phyloP scores from a whole-genome alignment of 2,329 filamentous ascomycete species.

The Tetracladium maxilliforme region DNA sequence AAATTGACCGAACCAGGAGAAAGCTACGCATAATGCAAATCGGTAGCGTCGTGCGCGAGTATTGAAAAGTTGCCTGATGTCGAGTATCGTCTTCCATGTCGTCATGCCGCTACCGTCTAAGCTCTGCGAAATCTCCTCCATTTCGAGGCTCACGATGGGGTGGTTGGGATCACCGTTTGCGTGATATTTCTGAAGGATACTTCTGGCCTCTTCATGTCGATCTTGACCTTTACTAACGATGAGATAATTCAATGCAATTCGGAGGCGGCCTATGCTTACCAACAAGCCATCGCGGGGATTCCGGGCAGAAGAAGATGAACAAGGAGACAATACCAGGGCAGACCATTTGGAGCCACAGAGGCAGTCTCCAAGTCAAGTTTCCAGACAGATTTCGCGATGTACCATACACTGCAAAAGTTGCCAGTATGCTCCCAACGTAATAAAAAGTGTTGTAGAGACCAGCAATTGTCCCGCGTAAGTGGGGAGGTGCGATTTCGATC shows the following conservation, averaged over 20 bases:
- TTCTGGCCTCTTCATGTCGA: constrained; percentile 30
- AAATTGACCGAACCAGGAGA: constrained; percentile 23
- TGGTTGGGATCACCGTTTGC: constrained; percentile 29
- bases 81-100: constrained; percentile 32
- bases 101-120: constrained; percentile 19
- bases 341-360: constrained; percentile 26
- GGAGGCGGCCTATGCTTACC: too few relatives aligned
- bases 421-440: constrained; percentile 27
- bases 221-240: too few relatives aligned
- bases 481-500: constrained; percentile 44
- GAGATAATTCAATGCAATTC: too few relatives aligned
- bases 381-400: constrained; percentile 2
- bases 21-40: constrained; percentile 7
- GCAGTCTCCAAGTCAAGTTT: constrained; percentile 28
- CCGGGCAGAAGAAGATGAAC: constrained; percentile 24
- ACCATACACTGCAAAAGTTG: constrained; percentile 20
- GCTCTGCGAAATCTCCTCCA: constrained; percentile 29
- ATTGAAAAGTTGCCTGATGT: constrained; percentile 28
- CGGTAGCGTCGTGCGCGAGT: constrained; percentile 19
- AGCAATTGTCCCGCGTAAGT: constrained; percentile 40
- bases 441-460: constrained; percentile 31
- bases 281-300: constrained; percentile 39
- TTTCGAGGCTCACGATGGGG: constrained; percentile 28
- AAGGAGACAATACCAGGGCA: constrained; percentile 18
- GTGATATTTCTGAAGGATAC: constrained; percentile 34